Evolutionary conservation across 495 filamentous ascomycete species (phyloP).

Genomic region (Thozetella sp.): DNA sequence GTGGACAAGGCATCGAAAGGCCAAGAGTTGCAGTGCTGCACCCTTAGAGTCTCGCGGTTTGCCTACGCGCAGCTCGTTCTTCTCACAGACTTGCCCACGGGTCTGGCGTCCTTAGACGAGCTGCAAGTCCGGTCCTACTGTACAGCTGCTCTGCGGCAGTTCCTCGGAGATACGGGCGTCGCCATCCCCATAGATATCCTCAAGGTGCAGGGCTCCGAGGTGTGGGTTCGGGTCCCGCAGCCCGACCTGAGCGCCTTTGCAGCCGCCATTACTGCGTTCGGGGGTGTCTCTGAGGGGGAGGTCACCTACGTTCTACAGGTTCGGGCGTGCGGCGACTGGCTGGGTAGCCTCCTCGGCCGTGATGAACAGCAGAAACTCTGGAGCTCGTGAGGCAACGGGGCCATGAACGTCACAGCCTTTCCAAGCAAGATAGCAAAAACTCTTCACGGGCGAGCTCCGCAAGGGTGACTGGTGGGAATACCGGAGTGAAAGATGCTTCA

Average conservation of each 20-base stretch:
- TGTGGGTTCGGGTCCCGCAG: constrained; percentile 77
- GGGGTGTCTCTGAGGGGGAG: constrained; percentile 57
- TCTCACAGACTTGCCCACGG: constrained; percentile 12
- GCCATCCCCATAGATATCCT: constrained; percentile 83
- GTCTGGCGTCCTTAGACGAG: constrained; percentile 55
- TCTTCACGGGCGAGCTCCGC: too few relatives aligned
- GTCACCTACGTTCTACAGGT: constrained; percentile 32
- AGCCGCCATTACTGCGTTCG: constrained; percentile 68
- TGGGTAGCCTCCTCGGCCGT: constrained; percentile 40
- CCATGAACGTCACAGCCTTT: too few relatives aligned
- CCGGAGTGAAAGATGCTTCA: not conserved
- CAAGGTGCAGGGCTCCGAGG: constrained; percentile 54
- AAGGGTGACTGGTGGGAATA: too few relatives aligned
- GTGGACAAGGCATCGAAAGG: constrained; percentile 25
- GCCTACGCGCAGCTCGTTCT: constrained; percentile 44
- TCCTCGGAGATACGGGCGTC: constrained; percentile 76
- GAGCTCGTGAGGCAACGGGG: constrained; percentile 27
- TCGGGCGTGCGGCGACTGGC: constrained; percentile 43
- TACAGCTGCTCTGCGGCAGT: constrained; percentile 73
- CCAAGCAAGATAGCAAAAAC: too few relatives aligned
- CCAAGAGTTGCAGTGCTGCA: constrained; percentile 31
- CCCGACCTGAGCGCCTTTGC: constrained; percentile 60
- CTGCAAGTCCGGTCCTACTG: constrained; percentile 76
- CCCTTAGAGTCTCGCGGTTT: constrained; percentile 33
- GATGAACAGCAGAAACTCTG: constrained; percentile 37